Percentiles rank a stretch among this genome's conserved stretches.
Evolutionary conservation across 257 asterid species (phyloP).

Genomic region (Solanum chaucha): DNA sequence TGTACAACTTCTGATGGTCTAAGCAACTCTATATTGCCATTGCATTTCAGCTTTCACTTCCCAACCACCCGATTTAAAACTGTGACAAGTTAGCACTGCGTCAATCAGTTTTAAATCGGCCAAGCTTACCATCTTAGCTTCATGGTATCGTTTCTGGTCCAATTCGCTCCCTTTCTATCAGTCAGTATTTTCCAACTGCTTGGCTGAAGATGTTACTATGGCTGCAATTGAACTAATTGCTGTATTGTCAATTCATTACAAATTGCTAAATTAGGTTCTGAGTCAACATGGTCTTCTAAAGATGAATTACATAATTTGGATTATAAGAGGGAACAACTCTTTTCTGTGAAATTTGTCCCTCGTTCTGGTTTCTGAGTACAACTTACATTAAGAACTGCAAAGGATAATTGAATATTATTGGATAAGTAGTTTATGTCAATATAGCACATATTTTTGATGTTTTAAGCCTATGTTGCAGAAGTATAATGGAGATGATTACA

Average conservation of each 20-base stretch:
- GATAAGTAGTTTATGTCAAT: neutral
- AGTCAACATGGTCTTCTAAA: neutral
- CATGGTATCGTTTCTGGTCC: neutral
- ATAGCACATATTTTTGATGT: neutral
- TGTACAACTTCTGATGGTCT: neutral
- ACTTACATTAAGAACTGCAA: neutral
- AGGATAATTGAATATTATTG: neutral
- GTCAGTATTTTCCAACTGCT: neutral
- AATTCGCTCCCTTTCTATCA: neutral
- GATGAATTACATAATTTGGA: neutral
- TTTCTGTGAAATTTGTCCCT: neutral
- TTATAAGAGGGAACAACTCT: neutral
- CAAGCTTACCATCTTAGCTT: neutral
- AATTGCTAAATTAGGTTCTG: neutral
- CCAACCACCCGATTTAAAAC: neutral
- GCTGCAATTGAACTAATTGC: neutral
- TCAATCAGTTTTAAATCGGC: neutral
- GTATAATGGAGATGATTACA: constrained; percentile 95
- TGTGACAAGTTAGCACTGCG: neutral
- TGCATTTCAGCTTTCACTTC: neutral
- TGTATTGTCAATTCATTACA: neutral
- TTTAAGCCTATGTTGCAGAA: constrained; percentile 30
- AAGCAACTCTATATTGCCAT: neutral
- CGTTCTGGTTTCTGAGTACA: neutral
- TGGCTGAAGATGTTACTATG: neutral